A percentile compares a stretch with the other conserved stretches of the same genome.
Evolutionary conservation across 108 stramenopile genomes (phyloP).

Genomic region (Cylindrotheca fusiformis): DNA sequence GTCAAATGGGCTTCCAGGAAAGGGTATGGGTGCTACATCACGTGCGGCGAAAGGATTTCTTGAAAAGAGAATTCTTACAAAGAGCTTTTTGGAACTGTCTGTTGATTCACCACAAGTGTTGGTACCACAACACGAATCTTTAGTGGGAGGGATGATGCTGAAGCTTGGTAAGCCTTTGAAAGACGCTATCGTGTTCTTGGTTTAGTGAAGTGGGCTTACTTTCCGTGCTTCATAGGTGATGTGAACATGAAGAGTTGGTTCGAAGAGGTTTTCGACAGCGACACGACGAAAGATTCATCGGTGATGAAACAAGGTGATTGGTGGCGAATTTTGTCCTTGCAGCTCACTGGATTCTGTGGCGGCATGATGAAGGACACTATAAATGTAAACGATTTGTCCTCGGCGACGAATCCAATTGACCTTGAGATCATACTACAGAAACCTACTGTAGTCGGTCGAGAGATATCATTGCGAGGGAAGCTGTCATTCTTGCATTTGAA

Average conservation of each 20-base stretch:
- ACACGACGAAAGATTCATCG: not conserved
- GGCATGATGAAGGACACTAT: conserved; percentile 5
- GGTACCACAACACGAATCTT: conserved; percentile 39
- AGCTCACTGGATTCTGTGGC: conserved; percentile 19
- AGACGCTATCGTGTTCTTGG: not conserved
- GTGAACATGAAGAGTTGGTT: conserved; percentile 61
- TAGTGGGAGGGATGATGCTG: conserved; percentile 23
- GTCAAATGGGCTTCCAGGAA: conserved; percentile 71
- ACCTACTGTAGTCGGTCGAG: conserved; percentile 30
- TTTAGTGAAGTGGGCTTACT: conserved; percentile 5
- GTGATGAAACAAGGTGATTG: conserved; percentile 6
- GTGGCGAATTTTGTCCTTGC: conserved; percentile 35
- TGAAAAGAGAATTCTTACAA: conserved; percentile 50
- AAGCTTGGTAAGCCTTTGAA: conserved; percentile 28
- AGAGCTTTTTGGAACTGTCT: conserved; percentile 52
- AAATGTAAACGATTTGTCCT: conserved; percentile 10
- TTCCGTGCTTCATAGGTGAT: conserved; percentile 32
- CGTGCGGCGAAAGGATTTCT: conserved; percentile 70
- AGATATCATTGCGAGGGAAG: conserved; percentile 35
- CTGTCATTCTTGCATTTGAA: conserved; percentile 33
- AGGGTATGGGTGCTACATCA: conserved; percentile 72
- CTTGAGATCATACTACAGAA: conserved; percentile 39
- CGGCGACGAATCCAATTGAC: conserved; percentile 38
- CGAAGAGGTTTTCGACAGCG: conserved; percentile 22
- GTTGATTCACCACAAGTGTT: conserved; percentile 46